Evolutionary conservation across 352 stramenopile genomes (phyloP), one percentile per base, ranked within the genome.

Genomic region (Phytopythium mirpurense): DNA sequence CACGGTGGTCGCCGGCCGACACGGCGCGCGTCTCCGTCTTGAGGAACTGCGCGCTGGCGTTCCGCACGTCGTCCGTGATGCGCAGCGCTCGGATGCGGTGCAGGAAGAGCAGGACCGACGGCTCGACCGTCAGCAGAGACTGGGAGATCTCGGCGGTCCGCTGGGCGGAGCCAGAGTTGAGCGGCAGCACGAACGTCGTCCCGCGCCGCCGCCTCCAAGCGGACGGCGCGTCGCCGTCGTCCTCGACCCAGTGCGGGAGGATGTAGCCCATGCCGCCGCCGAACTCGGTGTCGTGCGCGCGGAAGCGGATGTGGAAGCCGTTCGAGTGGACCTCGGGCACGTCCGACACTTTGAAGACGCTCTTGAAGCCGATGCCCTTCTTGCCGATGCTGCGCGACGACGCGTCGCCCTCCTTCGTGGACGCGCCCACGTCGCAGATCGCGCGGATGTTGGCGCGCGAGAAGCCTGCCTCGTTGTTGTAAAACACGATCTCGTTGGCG

Each of bases 351-450:
- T 91, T 90, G 65, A 96, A 96, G 4, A 96, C 86, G n/a, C 83
- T 94, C 63, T 96, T 96, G 54, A 96, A 96, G 23, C 84, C 86
- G 44, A 96, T 96, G 3, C 86, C 86, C 53, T 96, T 96, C 56
- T 92, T 91, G 29, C 86, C 84, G n/a, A 96, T 96, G 58, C 83
- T 93, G 9, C 52, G 66, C 16, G 60, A 60, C 18, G 60, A 66
- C 47, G 59, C 52, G 34, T 58, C 36, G 2, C 52, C 23, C 24
- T 70, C 62, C 49, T 95, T 95, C 0, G 86, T 95, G 24, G 86
- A 95, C 10, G 83, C 84, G 15, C 86, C 86, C 16, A 96, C 84
- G 40, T 94, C 82, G 51, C 86, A 96, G 42, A 96, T 89, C 14
- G 84, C 84, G 40, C 78, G 77, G 45, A 96, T 76, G 59, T 96